Conservation (phyloP, 192 early-diverging fungal genomes). For the Backusella tuberculispora region DNA sequence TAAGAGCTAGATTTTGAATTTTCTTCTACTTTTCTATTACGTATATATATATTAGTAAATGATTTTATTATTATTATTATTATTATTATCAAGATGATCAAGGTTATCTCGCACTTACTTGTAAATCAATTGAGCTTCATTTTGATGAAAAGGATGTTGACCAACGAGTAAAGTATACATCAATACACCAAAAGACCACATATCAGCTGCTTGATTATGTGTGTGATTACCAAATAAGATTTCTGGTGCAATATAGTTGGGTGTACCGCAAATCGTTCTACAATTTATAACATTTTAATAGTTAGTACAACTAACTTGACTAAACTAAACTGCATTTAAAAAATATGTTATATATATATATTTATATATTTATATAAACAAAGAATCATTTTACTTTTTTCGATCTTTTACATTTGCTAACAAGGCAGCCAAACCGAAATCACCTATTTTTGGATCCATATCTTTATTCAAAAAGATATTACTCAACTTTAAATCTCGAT, state of each 20-base stretch:
- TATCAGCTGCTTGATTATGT: constrained; percentile 92
- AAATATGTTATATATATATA: background rate
- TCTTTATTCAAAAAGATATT: constrained; percentile 86
- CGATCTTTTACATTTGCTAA: constrained; percentile 80
- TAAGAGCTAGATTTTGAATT: constrained; percentile 67
- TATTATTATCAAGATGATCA: too few species aligned
- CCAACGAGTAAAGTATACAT: constrained; percentile 92
- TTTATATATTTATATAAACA: background rate
- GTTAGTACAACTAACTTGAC: background rate
- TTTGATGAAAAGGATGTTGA: constrained; percentile 87
- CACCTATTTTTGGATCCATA: constrained; percentile 89
- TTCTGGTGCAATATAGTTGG: constrained; percentile 98
- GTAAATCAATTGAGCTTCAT: constrained; percentile 77
- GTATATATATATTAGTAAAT: background rate
- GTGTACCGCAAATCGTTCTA: constrained; percentile 95
- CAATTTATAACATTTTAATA: background rate
- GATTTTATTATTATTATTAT: background rate
- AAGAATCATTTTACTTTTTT: constrained; percentile 68
- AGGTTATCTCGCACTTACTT: constrained; percentile 49
- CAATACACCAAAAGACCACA: constrained; percentile 92
- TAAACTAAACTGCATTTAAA: background rate
- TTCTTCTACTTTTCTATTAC: constrained; percentile 67
- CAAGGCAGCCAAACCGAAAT: constrained; percentile 93
- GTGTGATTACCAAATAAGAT: constrained; percentile 81
- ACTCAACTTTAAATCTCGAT: constrained; percentile 95